A percentile compares a stretch with the other conserved stretches of the same genome.
Evolutionary conservation across 257 asterid genomes (phyloP).

Genomic region (Solanum arcanum): DNA sequence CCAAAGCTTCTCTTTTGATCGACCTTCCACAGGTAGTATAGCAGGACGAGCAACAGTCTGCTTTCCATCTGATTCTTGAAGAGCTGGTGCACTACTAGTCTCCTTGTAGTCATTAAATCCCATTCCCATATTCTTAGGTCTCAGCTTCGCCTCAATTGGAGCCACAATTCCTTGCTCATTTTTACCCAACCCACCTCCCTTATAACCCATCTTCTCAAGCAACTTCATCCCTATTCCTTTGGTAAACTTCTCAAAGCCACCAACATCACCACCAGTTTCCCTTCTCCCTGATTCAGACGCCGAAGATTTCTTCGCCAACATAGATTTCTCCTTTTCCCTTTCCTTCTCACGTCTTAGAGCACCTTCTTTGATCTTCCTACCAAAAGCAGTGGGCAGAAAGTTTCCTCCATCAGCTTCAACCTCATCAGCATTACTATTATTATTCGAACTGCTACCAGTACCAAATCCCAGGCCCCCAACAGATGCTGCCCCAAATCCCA

Average conservation of each 20-base stretch:
- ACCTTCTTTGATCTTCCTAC: constrained; percentile 59
- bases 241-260: constrained; percentile 63
- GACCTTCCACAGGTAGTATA: constrained; percentile 25
- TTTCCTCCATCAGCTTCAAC: constrained; percentile 20
- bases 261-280: constrained; percentile 40
- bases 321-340: constrained; percentile 37
- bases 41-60: constrained; percentile 18
- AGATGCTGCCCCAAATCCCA: constrained; percentile 26
- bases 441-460: constrained; percentile 14
- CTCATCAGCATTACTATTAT: background rate
- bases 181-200: constrained; percentile 94
- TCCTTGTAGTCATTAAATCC: constrained; percentile 81
- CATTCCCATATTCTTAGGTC: constrained; percentile 89
- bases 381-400: constrained; percentile 63
- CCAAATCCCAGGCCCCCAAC: constrained; percentile 35
- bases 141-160: constrained; percentile 69
- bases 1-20: constrained; percentile 59
- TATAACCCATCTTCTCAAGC: constrained; percentile 86
- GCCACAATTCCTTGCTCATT: constrained; percentile 71
- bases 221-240: constrained; percentile 70
- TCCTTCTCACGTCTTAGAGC: constrained; percentile 58
- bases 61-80: constrained; percentile 37
- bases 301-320: constrained; percentile 41
- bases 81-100: constrained; percentile 29
- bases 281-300: constrained; percentile 15